Evolutionary conservation across 2,329 filamentous ascomycete genomes (phyloP).

Genomic region (Stemphylium lycopersici): DNA sequence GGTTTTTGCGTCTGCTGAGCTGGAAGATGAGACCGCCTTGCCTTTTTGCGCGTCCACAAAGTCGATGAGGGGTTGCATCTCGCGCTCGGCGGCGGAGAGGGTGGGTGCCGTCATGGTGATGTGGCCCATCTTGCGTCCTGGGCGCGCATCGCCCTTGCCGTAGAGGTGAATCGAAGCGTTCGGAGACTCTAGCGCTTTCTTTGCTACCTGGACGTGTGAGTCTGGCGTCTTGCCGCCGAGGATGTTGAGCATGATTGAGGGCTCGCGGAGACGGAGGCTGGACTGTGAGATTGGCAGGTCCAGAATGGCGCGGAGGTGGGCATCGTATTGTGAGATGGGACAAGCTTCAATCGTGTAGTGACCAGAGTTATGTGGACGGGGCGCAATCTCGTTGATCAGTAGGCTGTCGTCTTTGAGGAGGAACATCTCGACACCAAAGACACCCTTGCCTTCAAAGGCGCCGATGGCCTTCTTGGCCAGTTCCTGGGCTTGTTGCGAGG

Average conservation of each 20-base stretch:
- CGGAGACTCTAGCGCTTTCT: conserved; percentile 62
- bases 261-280: conserved; percentile 63
- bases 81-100: conserved; percentile 70
- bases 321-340: conserved; percentile 87
- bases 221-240: conserved; percentile 62
- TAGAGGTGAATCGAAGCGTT: conserved; percentile 81
- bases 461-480: conserved; percentile 80
- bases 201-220: conserved; percentile 66
- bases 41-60: conserved; percentile 63
- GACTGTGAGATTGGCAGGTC: conserved; percentile 62
- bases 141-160: conserved; percentile 82
- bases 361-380: conserved; percentile 86
- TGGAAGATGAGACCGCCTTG: conserved; percentile 34
- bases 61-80: conserved; percentile 73
- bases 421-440: conserved; percentile 98
- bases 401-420: conserved; percentile 73
- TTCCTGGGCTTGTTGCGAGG: conserved; percentile 71
- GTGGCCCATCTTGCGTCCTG: conserved; percentile 93
- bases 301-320: conserved; percentile 85
- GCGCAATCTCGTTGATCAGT: conserved; percentile 86
- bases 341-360: conserved; percentile 96
- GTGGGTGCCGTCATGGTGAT: conserved; percentile 78
- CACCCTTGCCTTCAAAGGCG: conserved; percentile 83
- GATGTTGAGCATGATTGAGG: conserved; percentile 67
- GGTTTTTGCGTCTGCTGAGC: conserved; percentile 9